These are phyloP conservation scores for Crithidia mellificae DNA, from an alignment of 208 protist species.

Conservation along the genomic window DNA sequence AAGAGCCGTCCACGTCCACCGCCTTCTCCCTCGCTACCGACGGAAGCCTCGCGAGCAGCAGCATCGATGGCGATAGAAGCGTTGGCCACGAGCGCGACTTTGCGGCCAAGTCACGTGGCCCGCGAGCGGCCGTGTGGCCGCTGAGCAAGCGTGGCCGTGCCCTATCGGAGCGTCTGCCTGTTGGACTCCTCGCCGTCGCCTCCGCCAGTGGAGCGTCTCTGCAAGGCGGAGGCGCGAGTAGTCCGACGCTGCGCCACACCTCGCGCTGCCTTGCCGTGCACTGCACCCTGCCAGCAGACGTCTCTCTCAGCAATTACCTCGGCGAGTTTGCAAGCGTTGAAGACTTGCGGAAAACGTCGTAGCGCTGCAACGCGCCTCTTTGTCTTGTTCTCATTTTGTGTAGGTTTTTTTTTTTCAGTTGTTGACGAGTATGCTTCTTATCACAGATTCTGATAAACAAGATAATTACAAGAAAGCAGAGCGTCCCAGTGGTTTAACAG, in stretches of 20 bases:
- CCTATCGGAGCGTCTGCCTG: slow-evolving; percentile 68
- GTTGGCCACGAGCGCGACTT: slow-evolving; percentile 34
- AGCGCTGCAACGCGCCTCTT: too few species aligned
- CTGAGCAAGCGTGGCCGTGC: slow-evolving; percentile 61
- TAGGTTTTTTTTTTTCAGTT: too few species aligned
- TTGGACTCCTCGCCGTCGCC: slow-evolving; percentile 51
- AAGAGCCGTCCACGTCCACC: slow-evolving; percentile 33
- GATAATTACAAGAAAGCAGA: too few species aligned
- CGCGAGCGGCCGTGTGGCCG: slow-evolving; percentile 44
- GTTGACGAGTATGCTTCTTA: too few species aligned
- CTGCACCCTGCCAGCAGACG: slow-evolving; percentile 58
- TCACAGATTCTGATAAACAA: too few species aligned
- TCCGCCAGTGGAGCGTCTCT: slow-evolving; percentile 22
- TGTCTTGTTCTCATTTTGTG: too few species aligned
- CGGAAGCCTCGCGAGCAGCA: slow-evolving; percentile 41
- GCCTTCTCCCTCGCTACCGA: slow-evolving; percentile 33
- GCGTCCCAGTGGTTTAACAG: too few species aligned
- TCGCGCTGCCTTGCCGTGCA: slow-evolving; percentile 62
- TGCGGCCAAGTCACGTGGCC: slow-evolving; percentile 43
- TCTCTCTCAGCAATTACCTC: slow-evolving; percentile 52
- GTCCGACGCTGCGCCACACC: not conserved
- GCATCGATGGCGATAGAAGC: too few species aligned
- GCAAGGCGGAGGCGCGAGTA: not conserved
- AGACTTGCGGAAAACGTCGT: slow-evolving; percentile 12
- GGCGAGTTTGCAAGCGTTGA: slow-evolving; percentile 45